Conservation (phyloP, 1,139 yeast species). For the Pichia inconspicua region DNA sequence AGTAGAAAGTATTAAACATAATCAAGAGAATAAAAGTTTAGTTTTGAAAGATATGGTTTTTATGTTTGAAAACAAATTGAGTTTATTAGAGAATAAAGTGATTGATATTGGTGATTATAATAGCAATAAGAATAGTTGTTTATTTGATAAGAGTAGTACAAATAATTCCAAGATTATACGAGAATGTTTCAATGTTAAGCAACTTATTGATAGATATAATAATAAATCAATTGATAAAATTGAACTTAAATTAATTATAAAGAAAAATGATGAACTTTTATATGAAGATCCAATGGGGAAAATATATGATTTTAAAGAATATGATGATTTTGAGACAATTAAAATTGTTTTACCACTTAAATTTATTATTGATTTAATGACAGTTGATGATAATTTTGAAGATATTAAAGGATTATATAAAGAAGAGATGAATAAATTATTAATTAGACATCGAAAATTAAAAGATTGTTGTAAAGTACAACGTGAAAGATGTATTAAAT, state of each 20-base stretch:
- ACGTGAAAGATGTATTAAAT: conserved; percentile 1
- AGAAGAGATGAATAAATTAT: neutral
- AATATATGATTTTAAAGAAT: neutral
- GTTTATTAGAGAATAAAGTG: neutral
- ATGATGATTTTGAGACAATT: neutral
- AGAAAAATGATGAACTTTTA: neutral
- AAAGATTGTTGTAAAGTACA: conserved; percentile 3
- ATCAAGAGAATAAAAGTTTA: neutral
- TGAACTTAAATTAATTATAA: neutral
- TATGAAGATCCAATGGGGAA: neutral
- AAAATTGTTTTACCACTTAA: neutral
- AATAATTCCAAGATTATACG: neutral
- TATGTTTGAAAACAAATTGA: neutral
- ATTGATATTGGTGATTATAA: neutral
- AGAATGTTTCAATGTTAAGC: neutral
- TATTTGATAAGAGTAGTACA: neutral
- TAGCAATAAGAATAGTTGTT: no score
- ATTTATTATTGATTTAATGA: neutral
- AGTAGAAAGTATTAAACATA: neutral
- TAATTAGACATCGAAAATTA: conserved; percentile 2
- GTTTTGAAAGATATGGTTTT: neutral
- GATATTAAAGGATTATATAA: neutral
- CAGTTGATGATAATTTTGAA: neutral
- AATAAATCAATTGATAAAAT: neutral
- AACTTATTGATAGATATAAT: neutral